These are phyloP conservation scores for Pelargonium australe DNA, from an alignment of 441 rosid genomes.

Conservation along the genomic window DNA sequence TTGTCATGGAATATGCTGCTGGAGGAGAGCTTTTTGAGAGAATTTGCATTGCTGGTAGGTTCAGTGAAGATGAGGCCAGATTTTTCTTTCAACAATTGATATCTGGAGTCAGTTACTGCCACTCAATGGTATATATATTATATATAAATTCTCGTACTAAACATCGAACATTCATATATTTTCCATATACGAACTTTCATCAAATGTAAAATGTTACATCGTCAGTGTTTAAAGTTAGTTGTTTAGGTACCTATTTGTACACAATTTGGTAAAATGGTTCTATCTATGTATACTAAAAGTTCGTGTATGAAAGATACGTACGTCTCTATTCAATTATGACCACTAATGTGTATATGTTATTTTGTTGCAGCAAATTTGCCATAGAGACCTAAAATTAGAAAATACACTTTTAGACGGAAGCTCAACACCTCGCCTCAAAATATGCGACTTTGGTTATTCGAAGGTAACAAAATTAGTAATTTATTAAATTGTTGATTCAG, in stretches of 20 bases:
- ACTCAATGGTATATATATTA: constrained; percentile 56
- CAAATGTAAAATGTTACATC: too few relatives aligned
- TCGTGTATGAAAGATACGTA: constrained; percentile 15
- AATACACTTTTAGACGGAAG: constrained; percentile 94
- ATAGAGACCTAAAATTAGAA: constrained; percentile 86
- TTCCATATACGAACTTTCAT: too few relatives aligned
- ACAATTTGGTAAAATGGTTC: too few relatives aligned
- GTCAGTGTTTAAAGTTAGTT: too few relatives aligned
- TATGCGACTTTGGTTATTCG: constrained; percentile 98
- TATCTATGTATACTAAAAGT: too few relatives aligned
- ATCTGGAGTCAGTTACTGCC: constrained; percentile 97
- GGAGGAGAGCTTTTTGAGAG: constrained; percentile 98
- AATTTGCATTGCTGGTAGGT: constrained; percentile 93
- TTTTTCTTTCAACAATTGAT: constrained; percentile 98
- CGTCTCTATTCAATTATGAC: constrained; percentile 5
- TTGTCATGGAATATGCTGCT: constrained; percentile 96
- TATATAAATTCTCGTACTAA: not conserved
- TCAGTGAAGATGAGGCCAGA: constrained; percentile 98
- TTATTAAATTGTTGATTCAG: too few relatives aligned
- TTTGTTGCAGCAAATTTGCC: constrained; percentile 75
- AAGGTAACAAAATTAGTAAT: constrained; percentile 37
- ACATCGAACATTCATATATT: too few relatives aligned
- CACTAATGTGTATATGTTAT: constrained; percentile 7
- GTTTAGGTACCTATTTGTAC: too few relatives aligned
- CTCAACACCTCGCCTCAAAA: constrained; percentile 86